Conservation (phyloP, 2,329 filamentous ascomycete genomes). For the Fusarium staphyleae region DNA sequence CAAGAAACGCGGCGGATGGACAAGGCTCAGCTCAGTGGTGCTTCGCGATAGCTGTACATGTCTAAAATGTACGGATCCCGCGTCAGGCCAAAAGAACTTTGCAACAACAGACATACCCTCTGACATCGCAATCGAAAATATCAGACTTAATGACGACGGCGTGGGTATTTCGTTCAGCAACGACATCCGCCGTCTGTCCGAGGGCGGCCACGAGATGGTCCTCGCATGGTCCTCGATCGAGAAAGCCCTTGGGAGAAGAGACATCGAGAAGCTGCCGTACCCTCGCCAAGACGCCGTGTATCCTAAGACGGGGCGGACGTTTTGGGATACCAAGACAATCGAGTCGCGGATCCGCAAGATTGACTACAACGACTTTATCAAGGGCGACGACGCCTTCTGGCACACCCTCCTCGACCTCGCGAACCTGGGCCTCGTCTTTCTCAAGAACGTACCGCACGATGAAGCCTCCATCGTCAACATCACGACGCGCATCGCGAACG, state of each 20-base stretch:
- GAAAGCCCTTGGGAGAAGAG: slow-evolving; percentile 38
- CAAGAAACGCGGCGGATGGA: slow-evolving; percentile 28
- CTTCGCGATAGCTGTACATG: slow-evolving; percentile 66
- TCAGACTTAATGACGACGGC: slow-evolving; percentile 46
- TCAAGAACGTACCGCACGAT: slow-evolving; percentile 75
- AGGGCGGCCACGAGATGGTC: slow-evolving; percentile 45
- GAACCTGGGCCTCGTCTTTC: slow-evolving; percentile 75
- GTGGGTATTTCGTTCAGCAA: slow-evolving; percentile 67
- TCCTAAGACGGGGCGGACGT: slow-evolving; percentile 44
- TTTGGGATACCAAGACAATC: slow-evolving; percentile 53
- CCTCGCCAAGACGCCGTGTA: slow-evolving; percentile 41
- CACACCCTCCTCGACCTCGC: slow-evolving; percentile 68
- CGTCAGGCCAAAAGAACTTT: slow-evolving; percentile 67
- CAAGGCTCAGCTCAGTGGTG: slow-evolving; percentile 39
- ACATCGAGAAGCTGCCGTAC: slow-evolving; percentile 32
- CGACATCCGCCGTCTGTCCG: slow-evolving; percentile 49
- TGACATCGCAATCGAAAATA: slow-evolving; percentile 44
- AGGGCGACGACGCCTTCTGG: slow-evolving; percentile 61
- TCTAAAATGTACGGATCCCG: slow-evolving; percentile 58
- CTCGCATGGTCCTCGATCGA: slow-evolving; percentile 50
- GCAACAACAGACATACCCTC: slow-evolving; percentile 51
- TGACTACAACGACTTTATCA: slow-evolving; percentile 76
- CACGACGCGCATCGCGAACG: slow-evolving; percentile 73
- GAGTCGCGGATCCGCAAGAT: slow-evolving; percentile 61
- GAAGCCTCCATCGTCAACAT: slow-evolving; percentile 72